A percentile compares a stretch with the other conserved stretches of the same genome.
Evolutionary conservation across 768 basidiomycete species (phyloP).

Genomic region (Mycena amicta): DNA sequence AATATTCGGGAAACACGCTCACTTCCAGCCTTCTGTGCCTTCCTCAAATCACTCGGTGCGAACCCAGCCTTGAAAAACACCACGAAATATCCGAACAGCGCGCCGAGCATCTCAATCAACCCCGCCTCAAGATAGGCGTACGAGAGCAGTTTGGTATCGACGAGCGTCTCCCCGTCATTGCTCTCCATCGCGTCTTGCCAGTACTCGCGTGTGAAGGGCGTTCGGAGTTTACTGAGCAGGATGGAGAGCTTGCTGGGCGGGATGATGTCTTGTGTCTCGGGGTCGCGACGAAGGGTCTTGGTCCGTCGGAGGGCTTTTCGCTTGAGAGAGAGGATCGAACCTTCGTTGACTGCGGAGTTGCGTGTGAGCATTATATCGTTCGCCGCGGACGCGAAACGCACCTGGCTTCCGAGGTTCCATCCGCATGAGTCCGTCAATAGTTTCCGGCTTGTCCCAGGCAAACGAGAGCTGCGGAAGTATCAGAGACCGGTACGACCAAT

Average conservation of each 20-base stretch:
- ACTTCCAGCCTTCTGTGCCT: constrained; percentile 49
- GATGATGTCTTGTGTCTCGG: constrained; percentile 51
- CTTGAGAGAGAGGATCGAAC: constrained; percentile 56
- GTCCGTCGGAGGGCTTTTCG: constrained; percentile 59
- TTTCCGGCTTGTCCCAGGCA: constrained; percentile 74
- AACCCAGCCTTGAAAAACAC: constrained; percentile 68
- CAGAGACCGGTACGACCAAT: not conserved
- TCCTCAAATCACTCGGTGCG: constrained; percentile 55
- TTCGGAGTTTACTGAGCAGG: constrained; percentile 41
- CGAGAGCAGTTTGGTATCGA: constrained; percentile 62
- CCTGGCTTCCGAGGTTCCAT: constrained; percentile 68
- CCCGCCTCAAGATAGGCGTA: constrained; percentile 72
- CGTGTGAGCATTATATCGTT: not conserved
- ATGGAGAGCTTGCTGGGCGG: constrained; percentile 43
- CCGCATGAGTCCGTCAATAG: constrained; percentile 66
- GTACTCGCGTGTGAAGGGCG: constrained; percentile 58
- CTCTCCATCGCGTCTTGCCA: constrained; percentile 61
- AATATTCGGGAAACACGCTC: constrained; percentile 5
- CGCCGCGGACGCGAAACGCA: constrained; percentile 22
- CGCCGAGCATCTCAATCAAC: constrained; percentile 57
- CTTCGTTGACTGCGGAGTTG: constrained; percentile 63
- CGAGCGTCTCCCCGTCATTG: constrained; percentile 59
- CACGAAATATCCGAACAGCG: constrained; percentile 64
- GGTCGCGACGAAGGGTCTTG: constrained; percentile 53
- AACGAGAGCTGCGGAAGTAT: constrained; percentile 54